Evolutionary conservation across 345 rosid species (phyloP).

Genomic region (Aquilaria malaccensis): DNA sequence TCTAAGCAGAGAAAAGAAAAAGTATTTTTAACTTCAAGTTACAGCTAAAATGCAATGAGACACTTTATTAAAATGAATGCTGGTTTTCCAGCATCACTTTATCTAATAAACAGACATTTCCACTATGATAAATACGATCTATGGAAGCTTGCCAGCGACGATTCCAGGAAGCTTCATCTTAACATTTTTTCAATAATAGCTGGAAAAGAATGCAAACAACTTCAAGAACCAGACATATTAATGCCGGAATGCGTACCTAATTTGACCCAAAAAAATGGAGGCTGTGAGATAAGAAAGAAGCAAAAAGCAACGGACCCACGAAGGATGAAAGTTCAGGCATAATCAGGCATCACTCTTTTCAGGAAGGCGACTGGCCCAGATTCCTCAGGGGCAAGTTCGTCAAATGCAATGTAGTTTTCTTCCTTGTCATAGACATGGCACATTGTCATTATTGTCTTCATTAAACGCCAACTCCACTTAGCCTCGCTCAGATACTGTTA

Average conservation of each 20-base stretch:
- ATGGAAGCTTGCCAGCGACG: neutral
- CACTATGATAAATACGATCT: too few species aligned
- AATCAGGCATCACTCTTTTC: slow-evolving; percentile 67
- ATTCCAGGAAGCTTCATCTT: slow-evolving; percentile 21
- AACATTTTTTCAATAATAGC: slow-evolving; percentile 2
- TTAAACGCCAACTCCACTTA: slow-evolving; percentile 85
- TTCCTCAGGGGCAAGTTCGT: slow-evolving; percentile 63
- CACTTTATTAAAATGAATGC: neutral
- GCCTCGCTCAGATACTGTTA: slow-evolving; percentile 81
- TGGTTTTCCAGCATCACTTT: neutral
- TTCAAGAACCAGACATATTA: neutral
- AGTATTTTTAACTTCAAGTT: neutral
- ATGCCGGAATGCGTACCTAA: slow-evolving; percentile 17
- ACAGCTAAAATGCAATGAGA: neutral
- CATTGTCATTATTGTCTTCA: slow-evolving; percentile 88
- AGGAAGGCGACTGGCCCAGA: slow-evolving; percentile 65
- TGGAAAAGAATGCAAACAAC: slow-evolving; percentile 5
- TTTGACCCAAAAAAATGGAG: slow-evolving; percentile 11
- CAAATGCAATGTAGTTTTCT: slow-evolving; percentile 62
- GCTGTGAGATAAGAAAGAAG: slow-evolving; percentile 16
- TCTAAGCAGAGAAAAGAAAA: neutral
- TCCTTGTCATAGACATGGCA: slow-evolving; percentile 79
- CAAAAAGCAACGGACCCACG: slow-evolving; percentile 6
- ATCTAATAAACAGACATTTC: neutral
- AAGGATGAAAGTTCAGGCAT: slow-evolving; percentile 28